These are phyloP conservation scores for Blastocystis sp. DNA, from an alignment of 352 stramenopile species.

Conservation along the genomic window DNA sequence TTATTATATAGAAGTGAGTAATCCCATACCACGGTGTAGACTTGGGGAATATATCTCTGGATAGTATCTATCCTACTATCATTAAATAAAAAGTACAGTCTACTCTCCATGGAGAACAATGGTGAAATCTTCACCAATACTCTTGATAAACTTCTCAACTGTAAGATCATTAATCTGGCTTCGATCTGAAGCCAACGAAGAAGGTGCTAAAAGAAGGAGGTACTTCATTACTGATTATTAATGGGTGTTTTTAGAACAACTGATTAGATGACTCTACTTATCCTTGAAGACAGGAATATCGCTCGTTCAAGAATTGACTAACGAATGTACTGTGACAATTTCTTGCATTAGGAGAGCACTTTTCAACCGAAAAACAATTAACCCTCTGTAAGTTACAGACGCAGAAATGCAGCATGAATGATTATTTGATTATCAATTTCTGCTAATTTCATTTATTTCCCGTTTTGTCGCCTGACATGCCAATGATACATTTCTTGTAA, in stretches of 20 bases:
- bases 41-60: slow-evolving; percentile 43
- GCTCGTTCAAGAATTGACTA: too few species aligned
- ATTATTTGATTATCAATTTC: too few species aligned
- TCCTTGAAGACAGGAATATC: too few species aligned
- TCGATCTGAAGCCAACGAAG: background rate
- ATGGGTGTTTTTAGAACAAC: background rate
- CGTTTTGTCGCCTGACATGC: too few species aligned
- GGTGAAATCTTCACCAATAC: background rate
- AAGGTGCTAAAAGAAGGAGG: slow-evolving; percentile 15
- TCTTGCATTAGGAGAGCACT: too few species aligned
- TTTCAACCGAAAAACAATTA: too few species aligned
- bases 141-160: slow-evolving; percentile 14
- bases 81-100: background rate
- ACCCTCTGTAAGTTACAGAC: too few species aligned
- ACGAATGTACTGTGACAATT: too few species aligned
- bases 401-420: too few species aligned
- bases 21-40: slow-evolving; percentile 61
- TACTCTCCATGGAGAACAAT: slow-evolving; percentile 41
- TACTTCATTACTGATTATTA: background rate
- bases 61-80: background rate
- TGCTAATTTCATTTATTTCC: too few species aligned
- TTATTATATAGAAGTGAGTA: slow-evolving; percentile 46
- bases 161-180: slow-evolving; percentile 30
- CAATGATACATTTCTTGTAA: too few species aligned
- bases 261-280: too few species aligned